These are phyloP conservation scores for Apiospora phragmitis DNA, from an alignment of 2,329 filamentous ascomycete species.

Conservation along the genomic window DNA sequence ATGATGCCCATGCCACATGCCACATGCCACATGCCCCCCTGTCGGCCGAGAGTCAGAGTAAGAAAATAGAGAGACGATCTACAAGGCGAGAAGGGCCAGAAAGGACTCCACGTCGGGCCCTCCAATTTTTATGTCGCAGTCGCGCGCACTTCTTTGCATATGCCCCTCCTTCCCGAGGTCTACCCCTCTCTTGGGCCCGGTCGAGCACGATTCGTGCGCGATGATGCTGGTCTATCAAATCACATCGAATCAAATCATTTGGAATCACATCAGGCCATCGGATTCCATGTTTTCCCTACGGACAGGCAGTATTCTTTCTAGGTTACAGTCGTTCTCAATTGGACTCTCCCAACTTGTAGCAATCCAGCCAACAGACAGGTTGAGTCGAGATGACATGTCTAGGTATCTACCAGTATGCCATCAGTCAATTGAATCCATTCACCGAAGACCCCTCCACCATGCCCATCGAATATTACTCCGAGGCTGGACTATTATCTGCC, in stretches of 20 bases:
- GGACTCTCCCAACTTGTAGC: no score
- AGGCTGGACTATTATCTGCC: neutral
- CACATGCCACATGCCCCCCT: no score
- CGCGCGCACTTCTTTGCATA: constrained; percentile 5
- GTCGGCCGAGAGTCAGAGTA: neutral
- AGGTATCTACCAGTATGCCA: no score
- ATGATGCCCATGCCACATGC: neutral
- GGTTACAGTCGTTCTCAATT: no score
- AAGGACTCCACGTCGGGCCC: neutral
- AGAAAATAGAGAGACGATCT: neutral
- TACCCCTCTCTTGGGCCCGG: neutral
- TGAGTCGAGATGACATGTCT: neutral
- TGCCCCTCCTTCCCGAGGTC: neutral
- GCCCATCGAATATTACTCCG: neutral
- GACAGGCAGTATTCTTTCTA: no score
- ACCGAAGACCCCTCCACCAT: no score
- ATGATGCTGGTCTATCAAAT: neutral
- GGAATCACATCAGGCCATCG: neutral
- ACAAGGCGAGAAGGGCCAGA: neutral
- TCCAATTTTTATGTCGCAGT: neutral
- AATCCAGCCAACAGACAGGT: no score
- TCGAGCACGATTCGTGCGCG: neutral
- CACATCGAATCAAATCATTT: neutral
- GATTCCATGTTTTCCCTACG: neutral
- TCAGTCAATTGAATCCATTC: no score